Conservation (phyloP, 148 eudicot species). For the Rhododendron molle region DNA sequence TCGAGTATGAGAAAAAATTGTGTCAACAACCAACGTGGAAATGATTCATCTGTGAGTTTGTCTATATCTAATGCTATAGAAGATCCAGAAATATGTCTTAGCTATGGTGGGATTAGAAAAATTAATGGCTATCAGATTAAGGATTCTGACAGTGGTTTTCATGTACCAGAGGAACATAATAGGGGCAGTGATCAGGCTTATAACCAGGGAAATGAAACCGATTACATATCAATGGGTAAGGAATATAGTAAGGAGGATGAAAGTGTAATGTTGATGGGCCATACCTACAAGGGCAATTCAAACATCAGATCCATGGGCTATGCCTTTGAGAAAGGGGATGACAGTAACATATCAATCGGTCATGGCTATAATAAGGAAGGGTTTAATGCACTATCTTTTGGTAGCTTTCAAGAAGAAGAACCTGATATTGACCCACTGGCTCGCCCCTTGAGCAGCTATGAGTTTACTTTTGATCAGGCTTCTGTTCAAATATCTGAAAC, state of each 20-base stretch:
- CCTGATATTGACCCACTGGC: slow-evolving; percentile 26
- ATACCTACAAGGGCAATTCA: slow-evolving; percentile 23
- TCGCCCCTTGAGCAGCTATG: slow-evolving; percentile 31
- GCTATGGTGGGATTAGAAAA: slow-evolving; percentile 41
- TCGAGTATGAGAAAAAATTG: slow-evolving; percentile 16
- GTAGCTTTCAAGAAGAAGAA: slow-evolving; percentile 39
- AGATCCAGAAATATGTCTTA: slow-evolving; percentile 31
- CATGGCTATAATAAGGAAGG: slow-evolving; percentile 29
- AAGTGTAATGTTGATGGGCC: slow-evolving; percentile 24
- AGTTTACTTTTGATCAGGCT: slow-evolving; percentile 30
- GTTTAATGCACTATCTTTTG: slow-evolving; percentile 33
- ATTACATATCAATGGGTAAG: slow-evolving; percentile 31
- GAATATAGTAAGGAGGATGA: slow-evolving; percentile 29
- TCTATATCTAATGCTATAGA: slow-evolving; percentile 36
- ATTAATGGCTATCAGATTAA: slow-evolving; percentile 44
- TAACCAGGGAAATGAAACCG: slow-evolving; percentile 21
- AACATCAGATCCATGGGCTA: slow-evolving; percentile 21
- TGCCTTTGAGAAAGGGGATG: slow-evolving; percentile 22
- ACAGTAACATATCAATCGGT: slow-evolving; percentile 20
- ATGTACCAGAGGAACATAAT: slow-evolving; percentile 19
- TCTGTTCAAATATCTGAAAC: slow-evolving; percentile 26
- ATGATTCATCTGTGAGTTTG: slow-evolving; percentile 35
- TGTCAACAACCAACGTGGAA: slow-evolving; percentile 23
- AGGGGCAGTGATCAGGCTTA: slow-evolving; percentile 24
- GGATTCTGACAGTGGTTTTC: slow-evolving; percentile 29